Evolutionary conservation across 495 filamentous ascomycete species (phyloP).

Genomic region (Annulohypoxylon maeteangense): DNA sequence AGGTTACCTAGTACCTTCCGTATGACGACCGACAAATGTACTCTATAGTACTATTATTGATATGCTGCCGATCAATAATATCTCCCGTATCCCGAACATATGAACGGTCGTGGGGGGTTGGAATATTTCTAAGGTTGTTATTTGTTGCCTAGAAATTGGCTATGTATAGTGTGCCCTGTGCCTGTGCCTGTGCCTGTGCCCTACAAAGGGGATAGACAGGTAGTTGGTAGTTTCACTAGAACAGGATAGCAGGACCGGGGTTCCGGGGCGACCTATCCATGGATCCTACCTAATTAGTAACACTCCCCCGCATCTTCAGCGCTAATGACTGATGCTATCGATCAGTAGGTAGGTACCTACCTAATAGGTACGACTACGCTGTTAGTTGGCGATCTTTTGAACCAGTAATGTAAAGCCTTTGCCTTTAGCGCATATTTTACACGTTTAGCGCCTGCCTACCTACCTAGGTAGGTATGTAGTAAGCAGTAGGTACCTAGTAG

Average conservation of each 20-base stretch:
- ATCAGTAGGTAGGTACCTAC: no score
- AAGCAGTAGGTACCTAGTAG: conserved; percentile 19
- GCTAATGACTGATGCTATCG: conserved; percentile 14
- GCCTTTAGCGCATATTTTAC: not conserved
- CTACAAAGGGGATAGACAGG: no score
- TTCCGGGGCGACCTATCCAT: no score
- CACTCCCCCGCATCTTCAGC: not conserved
- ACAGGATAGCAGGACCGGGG: no score
- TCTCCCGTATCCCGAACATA: not conserved
- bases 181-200: no score
- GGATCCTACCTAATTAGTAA: not conserved
- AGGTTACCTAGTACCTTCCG: not conserved
- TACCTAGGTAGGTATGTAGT: no score
- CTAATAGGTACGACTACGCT: not conserved
- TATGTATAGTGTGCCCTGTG: no score
- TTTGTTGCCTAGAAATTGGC: no score
- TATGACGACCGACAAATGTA: not conserved
- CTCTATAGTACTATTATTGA: not conserved
- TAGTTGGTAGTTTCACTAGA: no score
- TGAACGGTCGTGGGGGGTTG: no score
- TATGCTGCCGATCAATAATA: not conserved
- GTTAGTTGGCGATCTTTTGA: conserved; percentile 1
- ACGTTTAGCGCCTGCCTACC: no score
- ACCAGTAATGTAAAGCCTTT: conserved; percentile 1
- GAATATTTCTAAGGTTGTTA: no score